A percentile compares a stretch with the other conserved stretches of the same genome.
Conservation (phyloP, 2,329 filamentous ascomycete genomes). For the Aspergillus brunneoviolaceus region DNA sequence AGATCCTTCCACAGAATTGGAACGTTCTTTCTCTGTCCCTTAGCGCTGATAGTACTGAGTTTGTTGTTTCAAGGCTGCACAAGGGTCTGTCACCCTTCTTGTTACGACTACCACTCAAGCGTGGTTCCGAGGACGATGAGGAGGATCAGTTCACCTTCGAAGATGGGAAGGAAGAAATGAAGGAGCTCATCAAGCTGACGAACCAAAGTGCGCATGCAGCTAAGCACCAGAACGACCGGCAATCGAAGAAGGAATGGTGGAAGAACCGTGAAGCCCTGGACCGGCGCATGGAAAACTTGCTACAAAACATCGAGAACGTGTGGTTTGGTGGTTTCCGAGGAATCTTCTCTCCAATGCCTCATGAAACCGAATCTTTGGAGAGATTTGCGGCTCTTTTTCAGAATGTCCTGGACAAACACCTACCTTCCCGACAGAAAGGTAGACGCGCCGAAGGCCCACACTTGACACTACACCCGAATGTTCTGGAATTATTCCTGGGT, state of each 20-base stretch:
- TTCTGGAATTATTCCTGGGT: conserved; percentile 85
- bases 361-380: conserved; percentile 63
- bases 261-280: conserved; percentile 79
- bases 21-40: conserved; percentile 81
- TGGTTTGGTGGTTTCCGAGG: conserved; percentile 96
- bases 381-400: conserved; percentile 78
- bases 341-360: conserved; percentile 76
- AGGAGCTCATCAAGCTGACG: conserved; percentile 76
- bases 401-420: conserved; percentile 74
- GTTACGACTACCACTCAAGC: conserved; percentile 77
- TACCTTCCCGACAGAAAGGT: conserved; percentile 73
- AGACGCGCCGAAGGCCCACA: conserved; percentile 54
- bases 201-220: conserved; percentile 79
- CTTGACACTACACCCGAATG: conserved; percentile 60
- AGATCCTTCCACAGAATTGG: conserved; percentile 81
- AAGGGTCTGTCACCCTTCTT: conserved; percentile 77
- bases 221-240: conserved; percentile 70
- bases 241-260: conserved; percentile 86
- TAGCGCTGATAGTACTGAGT: conserved; percentile 76
- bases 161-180: conserved; percentile 74
- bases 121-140: conserved; percentile 77
- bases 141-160: conserved; percentile 77
- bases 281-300: conserved; percentile 69
- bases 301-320: conserved; percentile 83
- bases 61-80: conserved; percentile 85